Evolutionary conservation across 139 green algal species (phyloP), one percentile per base, ranked within the genome.

Genomic region (Monoraphidium neglectum): DNA sequence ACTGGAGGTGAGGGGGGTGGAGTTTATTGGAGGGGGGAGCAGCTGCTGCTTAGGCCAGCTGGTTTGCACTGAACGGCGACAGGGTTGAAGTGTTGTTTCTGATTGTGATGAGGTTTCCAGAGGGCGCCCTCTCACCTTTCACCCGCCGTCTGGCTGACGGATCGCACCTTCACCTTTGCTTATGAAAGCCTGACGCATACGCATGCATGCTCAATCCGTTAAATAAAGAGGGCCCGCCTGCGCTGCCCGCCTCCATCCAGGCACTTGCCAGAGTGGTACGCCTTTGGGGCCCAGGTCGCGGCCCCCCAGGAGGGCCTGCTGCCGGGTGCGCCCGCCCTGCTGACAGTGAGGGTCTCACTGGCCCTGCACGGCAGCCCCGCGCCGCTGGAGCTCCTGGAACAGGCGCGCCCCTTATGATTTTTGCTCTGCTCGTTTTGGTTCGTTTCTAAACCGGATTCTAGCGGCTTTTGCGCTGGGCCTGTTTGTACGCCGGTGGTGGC

Each of bases 251-350:
- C 43, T 51, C 43, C 8, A 51, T 12, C 43, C 43, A 51, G 43
- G 43, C 43, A 12, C 8, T 12, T 51, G 43, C 8, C 68, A 24
- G 68, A 75, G 68, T 8, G 53, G 15, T 75, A 75, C 68, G 15
- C 51, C 8, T 8, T 62, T 23, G 54, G n/a, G 4, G 26, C 54
- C 26, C 5, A 13, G 10, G 24, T 62, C 4, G 54, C 26, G 4
- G 54, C 54, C 4, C 54, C 54, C 16, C 54, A 76, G 70, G 70
- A 38, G 66, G 65, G 70, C 70, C 37, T n/a, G n/a, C 66, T 26
- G 70, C 65, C 47, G 36, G 16, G 8, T 37, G 66, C 23, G 62
- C 49, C 5, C 1, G 70, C n/a, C 36, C 54, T 54, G 38, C 70
- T 68, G n/a, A 24, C 63, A 26, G 35, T 75, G 30, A 49, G 63